Conservation (phyloP, 78 protist genomes). For the Protostelium mycophagum region DNA sequence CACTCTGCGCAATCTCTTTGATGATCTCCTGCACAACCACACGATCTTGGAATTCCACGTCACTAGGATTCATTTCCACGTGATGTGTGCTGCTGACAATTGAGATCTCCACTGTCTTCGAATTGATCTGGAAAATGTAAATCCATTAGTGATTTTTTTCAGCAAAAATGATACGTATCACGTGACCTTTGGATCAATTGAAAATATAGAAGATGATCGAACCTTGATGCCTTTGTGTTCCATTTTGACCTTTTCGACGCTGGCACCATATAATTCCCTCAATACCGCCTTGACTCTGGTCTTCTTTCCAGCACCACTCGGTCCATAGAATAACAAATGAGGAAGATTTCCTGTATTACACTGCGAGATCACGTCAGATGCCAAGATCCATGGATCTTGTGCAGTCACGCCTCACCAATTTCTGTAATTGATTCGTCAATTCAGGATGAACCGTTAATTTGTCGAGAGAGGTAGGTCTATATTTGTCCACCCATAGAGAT, state of each 20-base stretch:
- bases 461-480: conserved; percentile 88
- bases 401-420: conserved; percentile 43
- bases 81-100: conserved; percentile 73
- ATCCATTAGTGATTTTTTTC: neutral
- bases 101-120: conserved; percentile 70
- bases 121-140: neutral
- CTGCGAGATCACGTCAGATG: neutral
- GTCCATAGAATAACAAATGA: conserved; percentile 96
- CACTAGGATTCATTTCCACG: conserved; percentile 95
- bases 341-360: conserved; percentile 85
- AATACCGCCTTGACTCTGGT: conserved; percentile 89
- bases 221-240: conserved; percentile 54
- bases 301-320: conserved; percentile 97
- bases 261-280: conserved; percentile 86
- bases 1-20: conserved; percentile 92
- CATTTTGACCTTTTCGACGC: conserved; percentile 65
- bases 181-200: too few species aligned
- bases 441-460: conserved; percentile 65
- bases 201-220: neutral
- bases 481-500: conserved; percentile 90
- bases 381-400: conserved; percentile 5
- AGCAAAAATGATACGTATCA: too few species aligned
- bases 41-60: conserved; percentile 89
- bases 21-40: conserved; percentile 87
- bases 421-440: conserved; percentile 44